Evolutionary conservation across 192 early-diverging fungal genomes (phyloP).

Genomic region (Rhizophagus clarus): DNA sequence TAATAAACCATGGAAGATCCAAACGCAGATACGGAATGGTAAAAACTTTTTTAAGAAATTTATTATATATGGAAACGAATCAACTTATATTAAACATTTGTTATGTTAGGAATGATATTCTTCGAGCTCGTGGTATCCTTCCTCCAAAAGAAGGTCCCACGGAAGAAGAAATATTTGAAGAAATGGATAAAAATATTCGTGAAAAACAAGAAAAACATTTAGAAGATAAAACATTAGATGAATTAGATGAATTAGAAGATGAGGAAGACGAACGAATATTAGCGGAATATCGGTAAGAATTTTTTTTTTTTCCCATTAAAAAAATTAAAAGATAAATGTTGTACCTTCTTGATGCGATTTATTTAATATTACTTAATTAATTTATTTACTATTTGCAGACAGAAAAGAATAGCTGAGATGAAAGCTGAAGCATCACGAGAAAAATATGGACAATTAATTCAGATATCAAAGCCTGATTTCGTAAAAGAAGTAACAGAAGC

Average conservation of each 20-base stretch:
- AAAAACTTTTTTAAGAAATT: background rate
- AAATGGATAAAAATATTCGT: constrained; percentile 70
- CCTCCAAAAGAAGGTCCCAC: constrained; percentile 75
- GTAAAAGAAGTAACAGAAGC: constrained; percentile 87
- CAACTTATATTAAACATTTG: background rate
- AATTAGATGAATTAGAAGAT: constrained; percentile 92
- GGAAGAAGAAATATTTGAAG: constrained; percentile 73
- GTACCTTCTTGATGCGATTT: too few species aligned
- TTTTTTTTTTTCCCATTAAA: constrained; percentile 5
- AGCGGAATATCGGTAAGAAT: constrained; percentile 66
- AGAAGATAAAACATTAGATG: constrained; percentile 72
- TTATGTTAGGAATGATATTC: constrained; percentile 81
- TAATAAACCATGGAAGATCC: background rate
- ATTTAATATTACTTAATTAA: background rate
- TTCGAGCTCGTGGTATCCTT: constrained; percentile 89
- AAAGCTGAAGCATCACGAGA: constrained; percentile 67
- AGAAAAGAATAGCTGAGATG: constrained; percentile 87
- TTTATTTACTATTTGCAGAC: constrained; percentile 40
- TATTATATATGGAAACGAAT: background rate
- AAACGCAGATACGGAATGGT: background rate
- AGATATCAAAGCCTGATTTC: constrained; percentile 96
- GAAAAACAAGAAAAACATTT: constrained; percentile 61
- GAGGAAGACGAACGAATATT: constrained; percentile 88
- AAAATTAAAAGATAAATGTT: background rate
- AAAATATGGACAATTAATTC: constrained; percentile 81